A percentile compares a stretch with the other conserved stretches of the same genome.
Conservation (phyloP, 2,329 filamentous ascomycete species). For the Tolypocladium sp. region DNA sequence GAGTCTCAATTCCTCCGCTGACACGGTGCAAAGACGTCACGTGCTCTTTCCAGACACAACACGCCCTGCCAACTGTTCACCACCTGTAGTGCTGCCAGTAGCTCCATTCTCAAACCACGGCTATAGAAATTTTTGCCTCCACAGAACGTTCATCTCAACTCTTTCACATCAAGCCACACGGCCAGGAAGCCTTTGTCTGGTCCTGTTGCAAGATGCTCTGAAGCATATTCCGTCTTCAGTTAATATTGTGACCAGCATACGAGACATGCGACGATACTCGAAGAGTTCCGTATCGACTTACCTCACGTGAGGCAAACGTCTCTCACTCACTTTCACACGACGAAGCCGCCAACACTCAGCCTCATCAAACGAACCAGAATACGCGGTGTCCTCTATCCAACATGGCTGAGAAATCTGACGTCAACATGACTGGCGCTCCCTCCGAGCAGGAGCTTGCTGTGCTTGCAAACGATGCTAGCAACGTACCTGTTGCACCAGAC, state of each 20-base stretch:
- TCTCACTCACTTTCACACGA: neutral
- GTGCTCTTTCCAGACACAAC: neutral
- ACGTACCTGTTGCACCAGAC: neutral
- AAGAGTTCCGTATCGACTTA: neutral
- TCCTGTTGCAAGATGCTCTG: neutral
- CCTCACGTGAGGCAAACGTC: neutral
- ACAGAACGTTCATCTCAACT: neutral
- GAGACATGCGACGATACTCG: neutral
- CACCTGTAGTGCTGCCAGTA: neutral
- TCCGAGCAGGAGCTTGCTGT: conserved; percentile 7
- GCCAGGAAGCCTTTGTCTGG: neutral
- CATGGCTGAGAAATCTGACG: conserved; percentile 18
- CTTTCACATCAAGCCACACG: neutral
- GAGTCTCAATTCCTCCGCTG: neutral
- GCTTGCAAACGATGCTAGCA: conserved; percentile 2
- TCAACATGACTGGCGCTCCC: conserved; percentile 11
- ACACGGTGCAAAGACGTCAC: neutral
- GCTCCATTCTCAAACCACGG: neutral
- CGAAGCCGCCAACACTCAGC: neutral
- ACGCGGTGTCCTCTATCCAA: neutral
- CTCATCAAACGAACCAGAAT: neutral
- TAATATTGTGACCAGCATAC: neutral
- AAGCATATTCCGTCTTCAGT: neutral
- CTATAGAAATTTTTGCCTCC: conserved; percentile 5
- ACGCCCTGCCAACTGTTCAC: neutral